Base-by-base conservation (phyloP, 352 stramenopile species). In the Phytophthora melonis region DNA sequence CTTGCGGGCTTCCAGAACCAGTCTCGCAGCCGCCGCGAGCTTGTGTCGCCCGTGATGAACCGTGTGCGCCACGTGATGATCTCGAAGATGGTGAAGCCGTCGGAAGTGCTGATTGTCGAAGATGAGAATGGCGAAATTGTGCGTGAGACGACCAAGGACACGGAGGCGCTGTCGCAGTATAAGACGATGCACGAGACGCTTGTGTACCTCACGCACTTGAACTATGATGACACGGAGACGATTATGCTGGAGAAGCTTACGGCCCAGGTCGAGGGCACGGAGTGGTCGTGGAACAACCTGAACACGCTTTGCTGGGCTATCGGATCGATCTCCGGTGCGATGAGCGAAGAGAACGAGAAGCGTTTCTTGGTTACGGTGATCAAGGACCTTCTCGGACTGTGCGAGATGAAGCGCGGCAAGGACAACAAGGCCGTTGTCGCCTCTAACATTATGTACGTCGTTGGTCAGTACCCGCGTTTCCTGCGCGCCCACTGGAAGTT, bases 401-500 rank as follows among this genome's bases (percentile, higher is more conserved):
- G 97, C 61, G 97, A 99, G 78, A 95, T 98, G 82, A 99, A 99
- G 86, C 89, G 94, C 39, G 98, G 98, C 36, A 99, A 99, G 80
- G 98, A 99, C 81, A 99, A 99, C 89, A 99, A 99, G 82, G 98
- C 98, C 18, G 98, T 99, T 7, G 92, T 99, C 41, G 98, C 98
- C 4, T 99, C 93, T 66, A 99, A 99, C 81, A 99, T 99, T 74
- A 99, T 99, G 98, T 99, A 99, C 78, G 98, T 99, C 23, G 98
- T 99, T 25, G 98, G 98, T 3, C 98, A 99, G 86, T 99, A 99
- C 82, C 98, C 98, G 47, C 96, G 98, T 2, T 99, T 99, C 80
- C 79, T 99, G 39, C 97, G 98, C 59, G 95, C 96, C 9, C 98
- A 99, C 83, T 99, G 98, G 98, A 99, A 99, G 84, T 99, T 99